Percentiles rank a stretch among this genome's conserved stretches.
phyloP scores from a whole-genome alignment of 257 asterid species.

The Nicotiana benthamiana region DNA sequence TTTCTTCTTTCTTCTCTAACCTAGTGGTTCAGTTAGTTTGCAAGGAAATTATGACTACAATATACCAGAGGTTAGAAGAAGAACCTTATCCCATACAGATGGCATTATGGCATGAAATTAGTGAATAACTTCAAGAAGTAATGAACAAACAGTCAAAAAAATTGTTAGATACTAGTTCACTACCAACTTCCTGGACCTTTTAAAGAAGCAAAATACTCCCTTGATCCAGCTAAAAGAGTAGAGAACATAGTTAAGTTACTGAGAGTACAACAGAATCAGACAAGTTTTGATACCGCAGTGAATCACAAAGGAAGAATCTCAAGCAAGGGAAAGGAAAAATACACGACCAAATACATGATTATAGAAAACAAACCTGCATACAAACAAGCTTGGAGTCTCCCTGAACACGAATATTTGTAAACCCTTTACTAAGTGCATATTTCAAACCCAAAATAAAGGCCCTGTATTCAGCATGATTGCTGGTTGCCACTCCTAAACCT shows the following conservation, averaged over 20 bases:
- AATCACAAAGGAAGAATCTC: background rate
- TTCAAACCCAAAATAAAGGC: slow-evolving; percentile 82
- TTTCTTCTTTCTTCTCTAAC: background rate
- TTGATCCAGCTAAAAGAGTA: background rate
- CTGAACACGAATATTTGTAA: slow-evolving; percentile 77
- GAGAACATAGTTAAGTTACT: background rate
- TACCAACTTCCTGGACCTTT: background rate
- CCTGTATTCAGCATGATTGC: slow-evolving; percentile 91
- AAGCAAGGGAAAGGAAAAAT: background rate
- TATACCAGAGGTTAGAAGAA: background rate
- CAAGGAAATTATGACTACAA: background rate
- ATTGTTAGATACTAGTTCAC: background rate
- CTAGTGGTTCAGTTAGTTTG: background rate
- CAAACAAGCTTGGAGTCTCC: slow-evolving; percentile 98
- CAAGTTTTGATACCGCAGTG: background rate
- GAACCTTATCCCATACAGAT: background rate
- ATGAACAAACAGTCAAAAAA: background rate
- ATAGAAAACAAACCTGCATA: slow-evolving; percentile 67
- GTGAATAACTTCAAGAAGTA: background rate
- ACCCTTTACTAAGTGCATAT: slow-evolving; percentile 76
- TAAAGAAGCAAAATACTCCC: background rate
- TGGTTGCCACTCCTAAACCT: slow-evolving; percentile 92
- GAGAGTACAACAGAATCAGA: background rate
- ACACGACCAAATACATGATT: background rate
- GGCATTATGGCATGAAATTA: background rate